Base-by-base conservation (phyloP, 2,329 filamentous ascomycete genomes). In the Arthrobotrys entomopaga region DNA sequence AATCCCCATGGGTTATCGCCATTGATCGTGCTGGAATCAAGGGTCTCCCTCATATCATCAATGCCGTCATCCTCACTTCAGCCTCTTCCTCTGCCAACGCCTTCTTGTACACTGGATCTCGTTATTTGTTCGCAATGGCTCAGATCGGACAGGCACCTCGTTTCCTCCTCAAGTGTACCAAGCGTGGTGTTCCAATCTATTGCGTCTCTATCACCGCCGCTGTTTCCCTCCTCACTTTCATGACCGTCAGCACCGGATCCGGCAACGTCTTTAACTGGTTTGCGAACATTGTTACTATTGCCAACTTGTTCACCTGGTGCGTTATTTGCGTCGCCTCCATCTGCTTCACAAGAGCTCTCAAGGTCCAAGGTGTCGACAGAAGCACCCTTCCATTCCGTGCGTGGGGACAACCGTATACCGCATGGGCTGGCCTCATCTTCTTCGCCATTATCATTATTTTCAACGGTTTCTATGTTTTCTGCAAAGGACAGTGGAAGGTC, bases 381-480 rank as follows among this genome's bases (percentile, higher is more conserved):
- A 78, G 84, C 20, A 81, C 80, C 1, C 81, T 87, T 2, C 87
- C 87, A 0, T 88, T 85, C 82, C 82, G 79, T 58, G 86, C 86
- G 0, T 81, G 82, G 0, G 79, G 84, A 11, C 86, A 88, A 79
- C 87, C 90, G 0, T 92, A 89, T 79, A 87, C 87, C 1, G 86
- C 89, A 0, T 91, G 85, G 78, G 81, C 86, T 63, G 84, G 85
- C 8, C 84, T 92, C 0, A 79, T 85, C 15, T 79, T 87, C 22
- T 85, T 92, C 61, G 79, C 81, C 2, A 81, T 91, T 24, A 83
- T 93, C n/a, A 87, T 85, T 0, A 81, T 93, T 2, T 89, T 91
- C 77, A 92, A 92, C 78, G 91, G 90, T 0, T 94, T 93, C 81
- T 86, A 88, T 40, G 86, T 90, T 13, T 93, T 94, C 80, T 90